Base-by-base conservation (phyloP, 345 rosid genomes). In the Nasturtium officinale region DNA sequence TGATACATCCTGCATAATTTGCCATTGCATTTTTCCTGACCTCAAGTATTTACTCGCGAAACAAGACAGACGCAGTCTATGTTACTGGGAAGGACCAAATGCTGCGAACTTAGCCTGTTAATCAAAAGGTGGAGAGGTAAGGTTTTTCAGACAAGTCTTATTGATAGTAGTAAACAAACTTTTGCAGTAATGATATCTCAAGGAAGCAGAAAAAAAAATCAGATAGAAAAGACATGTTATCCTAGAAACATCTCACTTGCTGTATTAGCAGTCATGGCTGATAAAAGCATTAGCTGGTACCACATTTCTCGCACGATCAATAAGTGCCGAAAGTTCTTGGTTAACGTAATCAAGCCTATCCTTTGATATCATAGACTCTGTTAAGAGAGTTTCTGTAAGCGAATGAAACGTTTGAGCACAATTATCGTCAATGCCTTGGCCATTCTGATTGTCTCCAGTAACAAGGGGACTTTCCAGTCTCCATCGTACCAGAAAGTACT, bases 401-500 rank as follows among this genome's bases (percentile, higher is more conserved):
- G 89, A 85, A 77, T 87, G 87, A 74, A 89, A 91, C 53, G 76
- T 85, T 73, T 83, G 83, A 72, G 87, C 75, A 74, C 85, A 87
- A 51, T 82, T 86, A 69, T 88, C 83, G 48, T 78, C 83, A 77
- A 69, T 81, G 37, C 80, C 73, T 58, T 65, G 81, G 23, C 82
- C 82, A 75, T 74, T 75, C 56, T 66, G 85, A 81, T 83, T 84
- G 42, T 82, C 87, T 60, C 47, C 18, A 13, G 75, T 71, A 48
- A 83, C 75, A 64, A 78, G 71, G 5, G 88, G 78, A 57, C 82
- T 81, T 58, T 84, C 90, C 45, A 59, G 78, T 64, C 90, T 84
- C 98, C 98, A 94, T 15, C 97, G 87, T 60, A 76, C 71, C 4
- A 81, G 87, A 55, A 89, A 79, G 79, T 88, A 94, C 83, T 87